These are phyloP conservation scores for Schizothecium vesticola DNA, from an alignment of 495 filamentous ascomycete genomes.

Conservation along the genomic window DNA sequence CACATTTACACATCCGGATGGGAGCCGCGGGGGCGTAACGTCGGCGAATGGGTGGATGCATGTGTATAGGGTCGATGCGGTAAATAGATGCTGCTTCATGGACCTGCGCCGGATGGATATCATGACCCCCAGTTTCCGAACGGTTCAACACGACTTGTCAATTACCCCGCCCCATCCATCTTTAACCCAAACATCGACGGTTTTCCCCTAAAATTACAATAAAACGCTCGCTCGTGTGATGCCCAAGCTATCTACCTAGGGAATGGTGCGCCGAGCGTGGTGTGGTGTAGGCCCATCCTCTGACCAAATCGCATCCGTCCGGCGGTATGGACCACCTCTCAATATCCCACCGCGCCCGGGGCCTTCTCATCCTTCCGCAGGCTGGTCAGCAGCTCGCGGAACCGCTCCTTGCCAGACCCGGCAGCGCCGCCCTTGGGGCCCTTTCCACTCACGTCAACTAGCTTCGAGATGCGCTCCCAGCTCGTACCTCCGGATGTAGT, in stretches of 20 bases:
- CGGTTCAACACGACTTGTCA: background rate
- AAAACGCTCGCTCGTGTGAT: slow-evolving; percentile 6
- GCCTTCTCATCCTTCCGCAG: slow-evolving; percentile 93
- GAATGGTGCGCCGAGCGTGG: background rate
- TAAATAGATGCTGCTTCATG: background rate
- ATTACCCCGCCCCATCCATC: background rate
- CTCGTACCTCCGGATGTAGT: slow-evolving; percentile 89
- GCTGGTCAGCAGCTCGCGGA: slow-evolving; percentile 84
- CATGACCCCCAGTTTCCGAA: background rate
- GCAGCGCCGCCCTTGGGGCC: slow-evolving; percentile 75
- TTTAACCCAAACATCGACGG: slow-evolving; percentile 5
- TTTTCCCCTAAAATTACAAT: slow-evolving; percentile 12
- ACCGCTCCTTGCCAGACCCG: slow-evolving; percentile 88
- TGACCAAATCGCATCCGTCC: slow-evolving; percentile 9
- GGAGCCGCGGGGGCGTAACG: background rate
- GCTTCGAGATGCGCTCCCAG: slow-evolving; percentile 96
- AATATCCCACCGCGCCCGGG: slow-evolving; percentile 66
- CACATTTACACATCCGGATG: background rate
- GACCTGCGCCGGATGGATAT: background rate
- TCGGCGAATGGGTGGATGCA: slow-evolving; percentile 13
- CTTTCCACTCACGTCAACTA: slow-evolving; percentile 95
- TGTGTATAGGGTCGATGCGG: slow-evolving; percentile 19
- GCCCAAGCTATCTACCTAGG: background rate
- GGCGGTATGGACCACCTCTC: background rate
- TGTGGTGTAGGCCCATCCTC: background rate